Evolutionary conservation across 495 filamentous ascomycete genomes (phyloP).

Genomic region (Diplogelasinospora grovesii): DNA sequence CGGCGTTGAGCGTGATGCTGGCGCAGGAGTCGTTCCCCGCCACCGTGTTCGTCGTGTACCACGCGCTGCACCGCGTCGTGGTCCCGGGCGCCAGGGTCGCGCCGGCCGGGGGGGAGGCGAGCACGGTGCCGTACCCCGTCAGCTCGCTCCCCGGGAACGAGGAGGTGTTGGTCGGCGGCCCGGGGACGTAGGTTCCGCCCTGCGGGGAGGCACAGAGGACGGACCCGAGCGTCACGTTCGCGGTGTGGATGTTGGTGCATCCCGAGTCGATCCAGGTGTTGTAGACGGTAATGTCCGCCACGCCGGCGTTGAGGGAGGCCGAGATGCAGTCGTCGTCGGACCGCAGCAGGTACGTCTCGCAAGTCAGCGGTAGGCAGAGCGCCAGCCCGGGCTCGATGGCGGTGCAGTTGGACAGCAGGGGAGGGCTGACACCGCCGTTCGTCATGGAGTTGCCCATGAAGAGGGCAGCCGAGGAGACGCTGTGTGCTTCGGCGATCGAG

Average conservation of each 20-base stretch:
- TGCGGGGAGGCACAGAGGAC: neutral
- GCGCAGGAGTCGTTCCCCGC: no score
- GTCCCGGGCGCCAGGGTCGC: neutral
- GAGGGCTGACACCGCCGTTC: no score
- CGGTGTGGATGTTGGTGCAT: neutral
- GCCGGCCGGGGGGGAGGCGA: neutral
- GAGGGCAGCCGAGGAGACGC: conserved; percentile 19
- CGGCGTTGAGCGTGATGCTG: no score
- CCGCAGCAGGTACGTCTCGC: neutral
- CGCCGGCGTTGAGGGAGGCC: no score
- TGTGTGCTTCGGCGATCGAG: conserved; percentile 16
- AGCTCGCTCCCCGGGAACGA: neutral
- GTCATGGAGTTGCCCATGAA: conserved; percentile 9
- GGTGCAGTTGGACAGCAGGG: conserved; percentile 5
- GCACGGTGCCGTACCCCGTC: neutral
- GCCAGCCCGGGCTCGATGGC: neutral
- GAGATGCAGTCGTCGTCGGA: conserved; percentile 1
- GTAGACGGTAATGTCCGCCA: no score
- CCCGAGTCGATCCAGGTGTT: conserved; percentile 3
- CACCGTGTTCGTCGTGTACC: no score
- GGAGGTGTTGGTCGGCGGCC: no score
- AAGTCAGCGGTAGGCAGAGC: conserved; percentile 4
- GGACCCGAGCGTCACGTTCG: neutral
- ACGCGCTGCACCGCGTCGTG: conserved; percentile 4
- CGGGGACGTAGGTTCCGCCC: no score